phyloP scores from a whole-genome alignment of 106 monocot genomes.

The Amphibolis antarctica region DNA sequence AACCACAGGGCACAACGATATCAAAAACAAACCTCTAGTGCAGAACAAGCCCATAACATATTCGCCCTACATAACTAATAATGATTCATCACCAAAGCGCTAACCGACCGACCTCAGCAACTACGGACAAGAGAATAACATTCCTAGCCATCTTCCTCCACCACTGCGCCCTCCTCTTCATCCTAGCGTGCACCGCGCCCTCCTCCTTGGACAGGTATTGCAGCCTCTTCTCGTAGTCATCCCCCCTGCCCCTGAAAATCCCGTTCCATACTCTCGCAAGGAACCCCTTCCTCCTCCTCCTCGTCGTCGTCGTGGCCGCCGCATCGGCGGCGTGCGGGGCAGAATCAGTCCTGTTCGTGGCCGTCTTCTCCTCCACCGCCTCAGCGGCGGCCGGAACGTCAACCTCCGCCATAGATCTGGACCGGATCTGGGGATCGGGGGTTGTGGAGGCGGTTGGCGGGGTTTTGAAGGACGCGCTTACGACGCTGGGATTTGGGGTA shows the following conservation, averaged over 20 bases:
- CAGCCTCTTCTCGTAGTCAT: slow-evolving; percentile 70
- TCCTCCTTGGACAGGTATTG: slow-evolving; percentile 72
- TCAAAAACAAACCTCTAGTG: too few relatives aligned
- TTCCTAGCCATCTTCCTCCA: slow-evolving; percentile 43
- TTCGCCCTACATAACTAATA: too few relatives aligned
- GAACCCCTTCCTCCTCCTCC: slow-evolving; percentile 29
- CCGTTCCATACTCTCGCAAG: slow-evolving; percentile 39
- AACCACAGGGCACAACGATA: too few relatives aligned
- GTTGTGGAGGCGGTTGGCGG: not conserved
- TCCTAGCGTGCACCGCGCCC: slow-evolving; percentile 44
- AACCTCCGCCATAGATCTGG: not conserved
- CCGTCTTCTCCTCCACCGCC: slow-evolving; percentile 5
- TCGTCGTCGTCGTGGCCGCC: slow-evolving; percentile 5
- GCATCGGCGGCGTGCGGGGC: too few relatives aligned
- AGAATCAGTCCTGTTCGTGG: too few relatives aligned
- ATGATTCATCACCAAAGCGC: too few relatives aligned
- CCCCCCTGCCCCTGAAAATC: slow-evolving; percentile 46
- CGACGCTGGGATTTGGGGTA: too few relatives aligned
- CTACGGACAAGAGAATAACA: slow-evolving; percentile 33
- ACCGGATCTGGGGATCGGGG: not conserved
- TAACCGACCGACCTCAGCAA: slow-evolving; percentile 37
- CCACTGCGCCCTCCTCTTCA: slow-evolving; percentile 43
- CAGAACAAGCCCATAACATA: too few relatives aligned
- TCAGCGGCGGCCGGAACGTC: slow-evolving; percentile 9
- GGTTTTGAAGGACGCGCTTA: not conserved